Evolutionary conservation across 2,329 filamentous ascomycete genomes (phyloP).

Genomic region (Alternaria ethzedia): DNA sequence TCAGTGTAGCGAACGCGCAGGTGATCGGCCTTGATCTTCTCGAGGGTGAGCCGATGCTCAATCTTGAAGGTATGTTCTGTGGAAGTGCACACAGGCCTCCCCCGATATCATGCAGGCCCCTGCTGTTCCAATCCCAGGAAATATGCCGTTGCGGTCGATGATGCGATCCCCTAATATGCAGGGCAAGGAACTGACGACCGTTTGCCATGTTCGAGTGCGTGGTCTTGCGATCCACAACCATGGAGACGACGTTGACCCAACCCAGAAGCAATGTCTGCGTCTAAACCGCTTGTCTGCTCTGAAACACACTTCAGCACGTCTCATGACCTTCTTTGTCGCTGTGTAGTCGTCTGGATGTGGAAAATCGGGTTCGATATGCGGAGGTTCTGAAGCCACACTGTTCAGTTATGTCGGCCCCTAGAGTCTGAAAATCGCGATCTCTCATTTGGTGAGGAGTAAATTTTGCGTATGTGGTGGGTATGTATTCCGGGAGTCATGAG

Average conservation of each 20-base stretch:
- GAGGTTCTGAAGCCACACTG: background rate
- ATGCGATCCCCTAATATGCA: background rate
- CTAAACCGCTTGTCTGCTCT: background rate
- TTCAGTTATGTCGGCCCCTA: background rate
- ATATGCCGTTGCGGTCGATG: background rate
- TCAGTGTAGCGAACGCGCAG: background rate
- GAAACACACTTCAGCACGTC: background rate
- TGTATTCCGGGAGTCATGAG: too few species aligned
- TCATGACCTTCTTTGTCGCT: background rate
- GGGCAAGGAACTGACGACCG: background rate
- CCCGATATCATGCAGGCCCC: background rate
- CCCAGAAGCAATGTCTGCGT: background rate
- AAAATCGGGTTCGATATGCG: background rate
- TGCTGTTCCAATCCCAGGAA: background rate
- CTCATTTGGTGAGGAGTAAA: too few species aligned
- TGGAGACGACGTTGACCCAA: background rate
- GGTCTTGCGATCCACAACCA: background rate
- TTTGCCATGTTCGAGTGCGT: background rate
- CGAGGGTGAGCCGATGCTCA: too few species aligned
- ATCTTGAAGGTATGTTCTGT: too few species aligned
- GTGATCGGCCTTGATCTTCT: background rate
- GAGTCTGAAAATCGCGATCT: too few species aligned
- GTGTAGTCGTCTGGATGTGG: background rate
- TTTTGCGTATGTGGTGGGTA: too few species aligned
- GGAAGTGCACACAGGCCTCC: background rate